Evolutionary conservation across 2,329 filamentous ascomycete species (phyloP).

Genomic region (Pyrenophora seminiperda): DNA sequence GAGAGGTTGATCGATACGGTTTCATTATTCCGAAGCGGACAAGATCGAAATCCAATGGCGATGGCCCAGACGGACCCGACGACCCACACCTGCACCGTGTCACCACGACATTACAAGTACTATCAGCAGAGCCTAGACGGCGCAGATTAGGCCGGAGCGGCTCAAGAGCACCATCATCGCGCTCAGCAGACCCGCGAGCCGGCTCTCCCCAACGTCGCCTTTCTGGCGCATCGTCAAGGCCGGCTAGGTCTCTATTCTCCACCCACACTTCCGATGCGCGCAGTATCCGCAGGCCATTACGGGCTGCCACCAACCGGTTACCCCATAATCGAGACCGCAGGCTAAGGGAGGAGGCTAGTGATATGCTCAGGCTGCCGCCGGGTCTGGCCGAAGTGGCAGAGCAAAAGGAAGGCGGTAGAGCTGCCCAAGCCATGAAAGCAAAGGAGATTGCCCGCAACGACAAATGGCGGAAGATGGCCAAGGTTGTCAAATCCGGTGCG

Average conservation of each 20-base stretch:
- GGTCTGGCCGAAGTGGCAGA: constrained; percentile 54
- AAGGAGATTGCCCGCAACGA: constrained; percentile 67
- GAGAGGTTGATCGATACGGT: constrained; percentile 68
- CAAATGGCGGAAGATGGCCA: constrained; percentile 72
- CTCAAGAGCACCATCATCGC: constrained; percentile 54
- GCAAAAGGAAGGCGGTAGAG: constrained; percentile 54
- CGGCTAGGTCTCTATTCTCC: constrained; percentile 47
- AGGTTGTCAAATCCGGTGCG: constrained; percentile 50
- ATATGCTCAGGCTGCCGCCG: constrained; percentile 67
- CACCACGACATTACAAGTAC: constrained; percentile 63
- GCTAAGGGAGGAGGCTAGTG: constrained; percentile 63
- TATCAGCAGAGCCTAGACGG: constrained; percentile 61
- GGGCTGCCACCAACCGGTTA: constrained; percentile 59
- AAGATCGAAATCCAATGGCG: constrained; percentile 38
- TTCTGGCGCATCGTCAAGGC: constrained; percentile 53
- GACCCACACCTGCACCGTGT: constrained; percentile 59
- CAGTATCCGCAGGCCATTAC: constrained; percentile 50
- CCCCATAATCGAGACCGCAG: constrained; percentile 61
- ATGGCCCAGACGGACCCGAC: constrained; percentile 38
- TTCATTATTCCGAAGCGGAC: constrained; percentile 60
- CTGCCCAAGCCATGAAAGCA: constrained; percentile 57
- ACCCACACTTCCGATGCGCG: constrained; percentile 50
- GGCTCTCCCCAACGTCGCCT: constrained; percentile 47
- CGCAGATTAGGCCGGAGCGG: constrained; percentile 58
- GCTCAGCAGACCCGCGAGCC: constrained; percentile 45